Evolutionary conservation across 23 red algal species (phyloP).

Genomic region (Pyropia haitanensis): DNA sequence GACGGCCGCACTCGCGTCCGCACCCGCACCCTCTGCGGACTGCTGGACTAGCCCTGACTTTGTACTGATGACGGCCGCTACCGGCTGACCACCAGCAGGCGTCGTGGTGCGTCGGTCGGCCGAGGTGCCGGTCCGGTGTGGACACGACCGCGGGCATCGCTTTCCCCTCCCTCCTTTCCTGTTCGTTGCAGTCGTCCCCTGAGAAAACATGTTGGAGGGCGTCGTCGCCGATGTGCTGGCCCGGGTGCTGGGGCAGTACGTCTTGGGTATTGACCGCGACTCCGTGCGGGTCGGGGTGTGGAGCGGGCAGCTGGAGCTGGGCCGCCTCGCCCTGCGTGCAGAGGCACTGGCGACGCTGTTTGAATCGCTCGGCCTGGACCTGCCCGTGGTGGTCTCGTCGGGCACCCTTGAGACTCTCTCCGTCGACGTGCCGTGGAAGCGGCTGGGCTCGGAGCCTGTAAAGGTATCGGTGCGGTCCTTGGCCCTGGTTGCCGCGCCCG

Average conservation of each 20-base stretch:
- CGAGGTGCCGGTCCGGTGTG: too few species aligned
- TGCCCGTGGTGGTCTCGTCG: slow-evolving; percentile 43
- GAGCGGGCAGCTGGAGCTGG: slow-evolving; percentile 70
- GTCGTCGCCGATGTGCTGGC: slow-evolving; percentile 84
- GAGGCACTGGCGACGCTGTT: slow-evolving; percentile 71
- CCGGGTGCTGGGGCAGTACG: slow-evolving; percentile 86
- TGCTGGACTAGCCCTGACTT: too few species aligned
- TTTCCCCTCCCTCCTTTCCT: too few species aligned
- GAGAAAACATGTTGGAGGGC: slow-evolving; percentile 68
- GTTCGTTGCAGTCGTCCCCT: too few species aligned
- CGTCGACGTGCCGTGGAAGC: slow-evolving; percentile 91
- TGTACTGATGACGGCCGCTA: too few species aligned
- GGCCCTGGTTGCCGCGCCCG: slow-evolving; percentile 42
- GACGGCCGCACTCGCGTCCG: too few species aligned
- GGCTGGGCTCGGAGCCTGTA: slow-evolving; percentile 63
- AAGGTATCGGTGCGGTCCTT: slow-evolving; percentile 54
- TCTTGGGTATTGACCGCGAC: slow-evolving; percentile 74
- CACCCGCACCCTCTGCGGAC: too few species aligned
- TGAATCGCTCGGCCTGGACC: slow-evolving; percentile 62
- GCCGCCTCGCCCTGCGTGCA: slow-evolving; percentile 55
- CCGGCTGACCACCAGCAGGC: too few species aligned
- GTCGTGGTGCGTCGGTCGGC: too few species aligned
- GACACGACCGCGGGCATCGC: too few species aligned
- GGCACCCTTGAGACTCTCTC: slow-evolving; percentile 60
- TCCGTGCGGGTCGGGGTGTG: slow-evolving; percentile 77